phyloP scores from a whole-genome alignment of 2,329 filamentous ascomycete genomes.

The Talaromyces sp. region DNA sequence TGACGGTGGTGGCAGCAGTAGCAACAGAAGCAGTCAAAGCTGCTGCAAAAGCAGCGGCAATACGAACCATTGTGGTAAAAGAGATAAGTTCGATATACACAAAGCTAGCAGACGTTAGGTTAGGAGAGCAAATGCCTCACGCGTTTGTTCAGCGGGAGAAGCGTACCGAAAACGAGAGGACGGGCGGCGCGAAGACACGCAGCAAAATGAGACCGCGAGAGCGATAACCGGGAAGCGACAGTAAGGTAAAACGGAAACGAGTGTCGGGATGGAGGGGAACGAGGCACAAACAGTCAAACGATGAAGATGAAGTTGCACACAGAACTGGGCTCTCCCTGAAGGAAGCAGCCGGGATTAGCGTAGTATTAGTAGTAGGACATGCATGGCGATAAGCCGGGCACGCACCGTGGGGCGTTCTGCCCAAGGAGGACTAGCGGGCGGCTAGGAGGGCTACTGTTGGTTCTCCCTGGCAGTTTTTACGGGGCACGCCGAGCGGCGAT shows the following conservation, averaged over 20 bases:
- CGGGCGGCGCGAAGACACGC: neutral
- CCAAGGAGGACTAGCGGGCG: neutral
- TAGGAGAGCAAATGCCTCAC: neutral
- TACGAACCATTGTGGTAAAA: slow-evolving; percentile 27
- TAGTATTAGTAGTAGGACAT: neutral
- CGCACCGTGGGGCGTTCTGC: neutral
- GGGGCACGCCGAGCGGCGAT: neutral
- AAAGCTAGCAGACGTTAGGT: neutral
- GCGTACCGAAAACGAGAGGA: neutral
- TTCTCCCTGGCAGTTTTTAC: neutral
- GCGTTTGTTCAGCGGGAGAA: neutral
- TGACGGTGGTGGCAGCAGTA: slow-evolving; percentile 20
- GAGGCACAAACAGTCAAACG: neutral
- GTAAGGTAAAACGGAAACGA: neutral
- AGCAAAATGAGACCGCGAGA: neutral
- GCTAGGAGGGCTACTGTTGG: neutral
- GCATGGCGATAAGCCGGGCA: neutral
- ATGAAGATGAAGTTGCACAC: slow-evolving; percentile 1
- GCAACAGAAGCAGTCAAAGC: slow-evolving; percentile 26
- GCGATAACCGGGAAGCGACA: neutral
- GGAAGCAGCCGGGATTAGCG: neutral
- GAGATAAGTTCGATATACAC: neutral
- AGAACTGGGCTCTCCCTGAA: neutral
- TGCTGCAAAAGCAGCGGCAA: slow-evolving; percentile 28
- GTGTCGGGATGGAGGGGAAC: neutral